Conservation (phyloP, 768 basidiomycete genomes). For the Amylocystis lapponica region DNA sequence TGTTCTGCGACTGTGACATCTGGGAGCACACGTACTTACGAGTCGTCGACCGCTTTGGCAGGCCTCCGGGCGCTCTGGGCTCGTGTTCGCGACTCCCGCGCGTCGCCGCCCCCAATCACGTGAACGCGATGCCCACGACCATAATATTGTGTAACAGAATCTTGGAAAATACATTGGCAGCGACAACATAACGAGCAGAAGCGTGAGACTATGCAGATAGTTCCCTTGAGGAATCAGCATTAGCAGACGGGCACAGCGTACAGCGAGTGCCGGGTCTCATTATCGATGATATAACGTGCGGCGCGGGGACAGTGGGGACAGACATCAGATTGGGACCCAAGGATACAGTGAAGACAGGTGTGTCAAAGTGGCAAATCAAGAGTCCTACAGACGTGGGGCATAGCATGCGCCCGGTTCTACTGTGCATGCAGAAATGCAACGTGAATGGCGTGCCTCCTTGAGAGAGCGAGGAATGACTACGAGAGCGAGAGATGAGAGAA, state of each 20-base stretch:
- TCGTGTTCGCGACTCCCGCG: too few species aligned
- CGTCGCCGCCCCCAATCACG: too few species aligned
- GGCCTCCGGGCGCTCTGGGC: too few species aligned
- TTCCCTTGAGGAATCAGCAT: conserved; percentile 9
- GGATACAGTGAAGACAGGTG: conserved; percentile 14
- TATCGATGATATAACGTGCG: conserved; percentile 7
- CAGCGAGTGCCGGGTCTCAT: background rate
- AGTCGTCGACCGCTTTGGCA: too few species aligned
- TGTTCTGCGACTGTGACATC: too few species aligned
- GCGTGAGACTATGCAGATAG: too few species aligned
- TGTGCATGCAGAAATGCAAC: conserved; percentile 9
- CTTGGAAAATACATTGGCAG: too few species aligned
- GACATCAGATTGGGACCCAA: conserved; percentile 13
- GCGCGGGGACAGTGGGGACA: conserved; percentile 1
- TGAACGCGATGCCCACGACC: too few species aligned
- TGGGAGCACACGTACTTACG: too few species aligned
- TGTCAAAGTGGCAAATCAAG: conserved; percentile 6
- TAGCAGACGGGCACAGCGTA: conserved; percentile 1
- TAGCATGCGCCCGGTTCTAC: conserved; percentile 9
- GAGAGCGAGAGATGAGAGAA: conserved; percentile 10
- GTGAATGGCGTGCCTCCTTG: conserved; percentile 16
- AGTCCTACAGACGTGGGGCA: conserved; percentile 11
- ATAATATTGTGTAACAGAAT: too few species aligned
- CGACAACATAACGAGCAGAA: too few species aligned
- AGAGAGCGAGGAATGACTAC: conserved; percentile 11